Evolutionary conservation across 2,329 filamentous ascomycete species (phyloP).

Genomic region (Zopfia rhizophila): DNA sequence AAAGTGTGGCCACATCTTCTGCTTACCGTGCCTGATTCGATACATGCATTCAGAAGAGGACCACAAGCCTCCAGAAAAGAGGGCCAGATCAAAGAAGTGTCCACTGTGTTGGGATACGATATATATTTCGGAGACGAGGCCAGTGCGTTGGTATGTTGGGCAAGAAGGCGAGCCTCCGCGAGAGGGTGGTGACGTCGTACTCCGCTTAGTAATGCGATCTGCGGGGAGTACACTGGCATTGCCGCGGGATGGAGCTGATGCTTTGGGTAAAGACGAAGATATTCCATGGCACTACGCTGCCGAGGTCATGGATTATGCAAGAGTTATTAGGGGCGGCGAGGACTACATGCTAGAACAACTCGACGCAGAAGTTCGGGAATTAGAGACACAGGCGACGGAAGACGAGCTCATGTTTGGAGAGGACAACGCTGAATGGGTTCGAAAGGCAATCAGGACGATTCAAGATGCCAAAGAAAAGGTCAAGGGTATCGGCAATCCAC

Average conservation of each 20-base stretch:
- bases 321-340: conserved; percentile 92
- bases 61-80: conserved; percentile 69
- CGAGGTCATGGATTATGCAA: conserved; percentile 92
- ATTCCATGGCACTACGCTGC: conserved; percentile 96
- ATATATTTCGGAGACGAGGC: conserved; percentile 89
- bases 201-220: conserved; percentile 84
- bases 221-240: conserved; percentile 86
- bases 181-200: conserved; percentile 87
- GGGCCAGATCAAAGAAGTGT: conserved; percentile 89
- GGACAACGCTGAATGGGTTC: conserved; percentile 86
- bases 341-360: conserved; percentile 88
- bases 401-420: conserved; percentile 93
- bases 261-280: conserved; percentile 74
- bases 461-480: conserved; percentile 80
- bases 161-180: conserved; percentile 84
- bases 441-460: conserved; percentile 81
- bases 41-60: conserved; percentile 91
- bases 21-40: conserved; percentile 88
- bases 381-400: conserved; percentile 81
- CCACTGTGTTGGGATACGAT: conserved; percentile 94
- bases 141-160: conserved; percentile 89
- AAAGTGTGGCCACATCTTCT: conserved; percentile 97
- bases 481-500: conserved; percentile 73
- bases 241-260: conserved; percentile 82
- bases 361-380: conserved; percentile 78